These are phyloP conservation scores for Phytomonas sp. DNA, from an alignment of 208 protist genomes.

Conservation along the genomic window DNA sequence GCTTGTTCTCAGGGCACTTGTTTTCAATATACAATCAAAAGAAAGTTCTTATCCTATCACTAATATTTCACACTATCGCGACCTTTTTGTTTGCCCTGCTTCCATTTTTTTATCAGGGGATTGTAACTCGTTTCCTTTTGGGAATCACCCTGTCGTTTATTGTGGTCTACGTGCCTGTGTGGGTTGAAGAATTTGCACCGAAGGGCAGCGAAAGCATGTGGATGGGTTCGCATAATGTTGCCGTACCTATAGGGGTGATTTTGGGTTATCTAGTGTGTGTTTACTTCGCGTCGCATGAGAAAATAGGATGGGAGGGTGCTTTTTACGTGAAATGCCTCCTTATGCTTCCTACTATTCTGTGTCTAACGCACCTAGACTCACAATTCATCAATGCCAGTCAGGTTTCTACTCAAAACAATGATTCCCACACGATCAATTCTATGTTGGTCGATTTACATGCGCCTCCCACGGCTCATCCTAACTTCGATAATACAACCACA, in stretches of 20 bases:
- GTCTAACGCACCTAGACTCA: constrained; percentile 38
- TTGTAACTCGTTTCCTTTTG: constrained; percentile 82
- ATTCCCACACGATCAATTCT: background rate
- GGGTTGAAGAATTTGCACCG: constrained; percentile 90
- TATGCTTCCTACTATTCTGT: constrained; percentile 60
- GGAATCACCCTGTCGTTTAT: constrained; percentile 86
- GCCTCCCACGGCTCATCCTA: background rate
- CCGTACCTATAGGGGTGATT: constrained; percentile 89
- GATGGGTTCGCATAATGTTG: constrained; percentile 89
- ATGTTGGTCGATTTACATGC: background rate
- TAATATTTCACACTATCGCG: constrained; percentile 68
- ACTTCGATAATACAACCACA: background rate
- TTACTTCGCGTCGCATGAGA: constrained; percentile 46
- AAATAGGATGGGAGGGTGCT: constrained; percentile 62
- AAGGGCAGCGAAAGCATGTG: constrained; percentile 68
- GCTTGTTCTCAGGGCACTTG: constrained; percentile 59
- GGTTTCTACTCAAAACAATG: constrained; percentile 1
- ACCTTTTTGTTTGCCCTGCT: constrained; percentile 68
- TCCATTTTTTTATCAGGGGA: constrained; percentile 31
- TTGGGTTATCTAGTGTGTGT: constrained; percentile 77
- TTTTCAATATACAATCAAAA: constrained; percentile 68
- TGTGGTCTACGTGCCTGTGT: constrained; percentile 88
- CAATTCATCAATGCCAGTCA: constrained; percentile 45
- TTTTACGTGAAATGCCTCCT: constrained; percentile 78
- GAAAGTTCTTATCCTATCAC: constrained; percentile 33